Conservation (phyloP, 163 green algal species). For the Smithsoniella earleae region DNA sequence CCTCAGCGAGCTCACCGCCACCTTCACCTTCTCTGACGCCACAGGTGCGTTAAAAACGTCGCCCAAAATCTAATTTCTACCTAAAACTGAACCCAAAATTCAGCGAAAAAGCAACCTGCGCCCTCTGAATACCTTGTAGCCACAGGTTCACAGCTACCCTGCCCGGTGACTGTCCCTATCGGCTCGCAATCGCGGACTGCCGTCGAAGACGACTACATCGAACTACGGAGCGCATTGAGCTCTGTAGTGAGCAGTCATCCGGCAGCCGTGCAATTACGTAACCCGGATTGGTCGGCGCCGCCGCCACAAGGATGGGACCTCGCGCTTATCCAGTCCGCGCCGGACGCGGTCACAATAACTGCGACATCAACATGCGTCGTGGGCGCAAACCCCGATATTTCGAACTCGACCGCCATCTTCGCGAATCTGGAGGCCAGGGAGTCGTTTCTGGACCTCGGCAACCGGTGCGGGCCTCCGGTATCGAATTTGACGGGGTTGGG, state of each 20-base stretch:
- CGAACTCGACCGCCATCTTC: neutral
- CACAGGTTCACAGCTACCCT: too few species aligned
- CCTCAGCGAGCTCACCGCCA: neutral
- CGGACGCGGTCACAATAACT: neutral
- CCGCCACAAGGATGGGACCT: neutral
- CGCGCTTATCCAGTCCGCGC: neutral
- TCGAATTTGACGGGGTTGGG: neutral
- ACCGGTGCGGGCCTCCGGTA: neutral
- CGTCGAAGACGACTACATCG: neutral
- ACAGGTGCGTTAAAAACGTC: too few species aligned
- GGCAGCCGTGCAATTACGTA: neutral
- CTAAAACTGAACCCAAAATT: too few species aligned
- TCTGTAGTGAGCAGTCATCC: neutral
- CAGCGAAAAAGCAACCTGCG: too few species aligned
- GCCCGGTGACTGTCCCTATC: neutral
- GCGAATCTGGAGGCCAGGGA: constrained; percentile 9
- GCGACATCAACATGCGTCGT: neutral
- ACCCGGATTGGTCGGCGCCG: neutral
- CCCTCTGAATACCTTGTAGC: too few species aligned
- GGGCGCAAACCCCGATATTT: neutral
- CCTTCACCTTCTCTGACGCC: neutral
- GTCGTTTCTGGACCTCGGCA: neutral
- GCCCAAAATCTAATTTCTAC: too few species aligned
- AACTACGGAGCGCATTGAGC: neutral
- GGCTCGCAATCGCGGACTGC: neutral